These are phyloP conservation scores for Leccinum boreale DNA, from an alignment of 768 basidiomycete genomes.

Conservation along the genomic window DNA sequence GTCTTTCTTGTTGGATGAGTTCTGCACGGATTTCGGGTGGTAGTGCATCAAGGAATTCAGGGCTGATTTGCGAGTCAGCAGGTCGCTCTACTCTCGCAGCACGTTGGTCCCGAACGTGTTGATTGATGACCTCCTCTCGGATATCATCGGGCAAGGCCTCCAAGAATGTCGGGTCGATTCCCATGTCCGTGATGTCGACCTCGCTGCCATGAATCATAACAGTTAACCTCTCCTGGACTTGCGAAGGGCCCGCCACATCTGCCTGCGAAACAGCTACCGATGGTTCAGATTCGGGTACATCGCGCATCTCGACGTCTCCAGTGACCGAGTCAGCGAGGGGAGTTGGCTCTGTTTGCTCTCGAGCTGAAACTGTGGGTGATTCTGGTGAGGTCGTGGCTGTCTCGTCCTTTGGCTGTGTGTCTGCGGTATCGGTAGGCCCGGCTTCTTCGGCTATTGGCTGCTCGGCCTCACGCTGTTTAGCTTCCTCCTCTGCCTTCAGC, in stretches of 20 bases:
- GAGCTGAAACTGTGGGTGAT: slow-evolving; percentile 4
- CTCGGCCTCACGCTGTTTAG: slow-evolving; percentile 38
- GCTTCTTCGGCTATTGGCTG: slow-evolving; percentile 28
- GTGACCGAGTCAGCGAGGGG: slow-evolving; percentile 32
- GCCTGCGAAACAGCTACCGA: slow-evolving; percentile 13
- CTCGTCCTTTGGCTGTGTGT: slow-evolving; percentile 12
- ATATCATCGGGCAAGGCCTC: slow-evolving; percentile 98
- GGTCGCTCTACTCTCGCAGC: slow-evolving; percentile 72
- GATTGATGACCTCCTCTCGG: slow-evolving; percentile 96
- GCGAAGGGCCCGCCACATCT: slow-evolving; percentile 31
- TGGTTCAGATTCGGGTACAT: slow-evolving; percentile 28
- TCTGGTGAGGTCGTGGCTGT: slow-evolving; percentile 12
- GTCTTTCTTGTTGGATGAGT: slow-evolving; percentile 91
- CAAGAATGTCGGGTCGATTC: slow-evolving; percentile 96
- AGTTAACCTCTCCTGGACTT: slow-evolving; percentile 64
- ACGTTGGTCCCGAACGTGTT: slow-evolving; percentile 91
- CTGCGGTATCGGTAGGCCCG: slow-evolving; percentile 32
- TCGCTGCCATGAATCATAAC: slow-evolving; percentile 89
- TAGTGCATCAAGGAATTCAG: slow-evolving; percentile 93
- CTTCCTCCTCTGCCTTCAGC: slow-evolving; percentile 50
- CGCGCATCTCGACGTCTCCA: slow-evolving; percentile 52
- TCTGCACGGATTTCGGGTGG: slow-evolving; percentile 97
- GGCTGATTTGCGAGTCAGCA: slow-evolving; percentile 84
- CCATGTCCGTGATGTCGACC: slow-evolving; percentile 97
- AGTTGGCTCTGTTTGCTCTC: slow-evolving; percentile 14